A percentile compares a stretch with the other conserved stretches of the same genome.
Evolutionary conservation across 2,329 filamentous ascomycete genomes (phyloP).

Genomic region (Trichothecium roseum): DNA sequence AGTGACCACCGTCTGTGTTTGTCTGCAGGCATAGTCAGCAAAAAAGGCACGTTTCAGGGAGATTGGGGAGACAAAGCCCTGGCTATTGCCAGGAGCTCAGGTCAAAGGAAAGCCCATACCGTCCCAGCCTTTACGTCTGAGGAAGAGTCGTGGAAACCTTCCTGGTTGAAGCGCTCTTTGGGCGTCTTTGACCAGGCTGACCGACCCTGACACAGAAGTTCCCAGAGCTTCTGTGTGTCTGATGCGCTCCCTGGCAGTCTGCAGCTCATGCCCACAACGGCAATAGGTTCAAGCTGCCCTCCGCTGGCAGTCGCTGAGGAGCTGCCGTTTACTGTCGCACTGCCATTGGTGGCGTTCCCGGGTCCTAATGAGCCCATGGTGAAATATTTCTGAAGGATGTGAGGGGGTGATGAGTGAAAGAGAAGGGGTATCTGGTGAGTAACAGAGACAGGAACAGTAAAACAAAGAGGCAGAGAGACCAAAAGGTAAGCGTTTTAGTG

Average conservation of each 20-base stretch:
- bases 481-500: no score
- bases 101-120: neutral
- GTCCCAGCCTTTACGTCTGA: neutral
- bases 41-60: no score
- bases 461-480: no score
- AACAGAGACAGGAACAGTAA: conserved; percentile 1
- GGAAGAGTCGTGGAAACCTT: conserved; percentile 1
- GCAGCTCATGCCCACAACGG: conserved; percentile 4
- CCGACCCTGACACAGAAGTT: conserved; percentile 2
- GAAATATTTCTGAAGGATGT: neutral
- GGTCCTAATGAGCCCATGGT: conserved; percentile 5
- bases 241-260: conserved; percentile 1
- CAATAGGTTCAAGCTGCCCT: conserved; percentile 2
- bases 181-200: conserved; percentile 4
- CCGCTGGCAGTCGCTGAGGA: neutral
- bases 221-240: conserved; percentile 2
- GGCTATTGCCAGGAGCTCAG: no score
- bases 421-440: neutral
- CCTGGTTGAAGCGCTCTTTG: conserved; percentile 2
- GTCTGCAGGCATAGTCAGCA: neutral
- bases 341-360: conserved; percentile 2
- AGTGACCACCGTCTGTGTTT: conserved; percentile 3
- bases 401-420: neutral
- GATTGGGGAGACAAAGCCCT: no score
- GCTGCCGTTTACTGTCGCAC: neutral